Evolutionary conservation across 2,329 filamentous ascomycete genomes (phyloP), one percentile per base, ranked within the genome.

Genomic region (Neofusicoccum laricinum): DNA sequence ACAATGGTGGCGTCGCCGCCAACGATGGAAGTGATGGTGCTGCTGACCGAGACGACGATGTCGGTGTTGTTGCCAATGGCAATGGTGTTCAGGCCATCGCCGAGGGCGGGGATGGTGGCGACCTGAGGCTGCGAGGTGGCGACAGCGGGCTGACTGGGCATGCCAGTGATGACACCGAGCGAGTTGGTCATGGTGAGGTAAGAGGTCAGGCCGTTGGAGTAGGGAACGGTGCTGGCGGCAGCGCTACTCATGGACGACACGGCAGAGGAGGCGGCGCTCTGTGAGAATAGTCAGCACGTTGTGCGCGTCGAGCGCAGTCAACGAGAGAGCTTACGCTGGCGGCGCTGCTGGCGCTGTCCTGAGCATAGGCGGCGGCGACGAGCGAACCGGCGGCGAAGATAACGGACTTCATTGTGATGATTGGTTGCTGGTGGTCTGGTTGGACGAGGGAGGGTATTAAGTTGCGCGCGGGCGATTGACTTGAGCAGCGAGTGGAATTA

Each of bases 31-130:
- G 69, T 72, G 71, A 46, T 45, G 25, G 71, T 76, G 61, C 57
- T 62, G 71, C 72, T 71, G 65, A 71, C 74, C 63, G 69, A 71
- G 67, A 77, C 73, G 50, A 73, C 70, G 34, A 75, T 58, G 45
- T 71, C 71, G 66, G 69, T 67, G 46, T 67, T 66, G 55, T 70
- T 69, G 30, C 67, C 66, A 43, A 75, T 66, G 59, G 70, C 61
- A 61, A 76, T 69, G 64, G 76, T 78, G 69, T 73, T 66, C 66
- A 76, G 64, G 65, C 76, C 76, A 14, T 72, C 58, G 67, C 69
- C 70, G 8, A 75, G 71, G n/a, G 75, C 76, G 2, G 76, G 76
- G 62, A 78, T 75, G 68, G 71, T 68, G 59, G 71, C 72, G 21
- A 69, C 66, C 19, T 64, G n/a, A 46, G 70, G 68, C 48, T 71